Evolutionary conservation across 1,284 basidiomycete species (phyloP), one percentile per base, ranked within the genome.

Genomic region (Malassezia sympodialis): DNA sequence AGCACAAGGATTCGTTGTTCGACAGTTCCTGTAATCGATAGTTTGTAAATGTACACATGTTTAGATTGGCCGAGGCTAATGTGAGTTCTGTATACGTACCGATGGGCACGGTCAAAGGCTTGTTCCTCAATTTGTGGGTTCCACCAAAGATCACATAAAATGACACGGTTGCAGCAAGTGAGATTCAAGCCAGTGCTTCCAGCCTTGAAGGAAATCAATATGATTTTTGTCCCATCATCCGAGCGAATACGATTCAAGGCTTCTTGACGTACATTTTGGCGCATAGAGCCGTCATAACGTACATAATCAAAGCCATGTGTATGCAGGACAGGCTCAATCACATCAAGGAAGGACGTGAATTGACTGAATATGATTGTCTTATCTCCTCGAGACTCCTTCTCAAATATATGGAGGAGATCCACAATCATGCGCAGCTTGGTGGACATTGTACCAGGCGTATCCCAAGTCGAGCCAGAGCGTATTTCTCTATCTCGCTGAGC

Each of bases 191-290:
- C 90, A 82, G 88, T 90, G 68, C 85, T 87, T 2, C 90, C 90
- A 12, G 90, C 89, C 75, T 94, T 96, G 82, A 96, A 93, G 0
- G 90, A 94, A 59, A 96, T 93, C 58, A 98, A 77, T 57, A 96
- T 96, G 34, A 93, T 82, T 10, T 67, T 81, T 14, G 79, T 81
- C 3, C 68, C 78, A 10, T 76, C 73, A 67, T 81, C 82, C 24
- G 69, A 82, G 68, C 82, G 83, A 75, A 98, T 91, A 58, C 79
- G 81, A 23, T 83, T 78, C 23, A 96, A 76, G 4, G 86, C 82
- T 8, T 78, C 80, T 65, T 90, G 85, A 17, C 91, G 83, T 60
- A 87, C 80, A 32, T 81, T 81, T 51, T 85, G 82, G 11, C 78
- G 76, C 87, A 94, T 90, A 0, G 82, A 82, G 0, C 90, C 90